Conservation (phyloP, 164 flowering plant genomes). For the Cinnamomum micranthum region DNA sequence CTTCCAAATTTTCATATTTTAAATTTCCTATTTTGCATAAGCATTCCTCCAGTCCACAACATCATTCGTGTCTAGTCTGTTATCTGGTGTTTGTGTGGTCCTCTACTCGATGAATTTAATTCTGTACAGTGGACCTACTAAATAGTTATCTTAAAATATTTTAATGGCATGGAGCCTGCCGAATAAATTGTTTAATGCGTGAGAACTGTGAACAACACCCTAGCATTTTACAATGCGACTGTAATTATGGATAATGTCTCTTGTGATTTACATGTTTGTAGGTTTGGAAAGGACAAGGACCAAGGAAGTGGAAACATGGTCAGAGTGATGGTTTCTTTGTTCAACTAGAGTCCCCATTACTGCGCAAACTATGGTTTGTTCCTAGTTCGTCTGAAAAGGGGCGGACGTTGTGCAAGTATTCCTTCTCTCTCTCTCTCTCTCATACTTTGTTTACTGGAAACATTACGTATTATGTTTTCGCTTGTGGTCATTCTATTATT, state of each 20-base stretch:
- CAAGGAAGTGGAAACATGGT: conserved; percentile 93
- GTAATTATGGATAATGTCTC: not conserved
- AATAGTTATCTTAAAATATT: too few species aligned
- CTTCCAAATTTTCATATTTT: too few species aligned
- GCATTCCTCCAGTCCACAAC: too few species aligned
- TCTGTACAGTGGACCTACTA: too few species aligned
- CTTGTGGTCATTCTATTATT: not conserved
- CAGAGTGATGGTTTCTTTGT: conserved; percentile 88
- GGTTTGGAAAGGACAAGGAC: conserved; percentile 99
- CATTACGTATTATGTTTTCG: not conserved
- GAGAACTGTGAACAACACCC: not conserved
- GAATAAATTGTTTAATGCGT: too few species aligned
- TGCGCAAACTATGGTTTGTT: conserved; percentile 82
- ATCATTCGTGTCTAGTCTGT: too few species aligned
- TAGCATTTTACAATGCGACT: not conserved
- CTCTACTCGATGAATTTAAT: too few species aligned
- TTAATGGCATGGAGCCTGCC: too few species aligned
- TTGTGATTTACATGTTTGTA: conserved; percentile 20
- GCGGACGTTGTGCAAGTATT: conserved; percentile 69
- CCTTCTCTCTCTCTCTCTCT: conserved; percentile 16
- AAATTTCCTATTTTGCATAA: too few species aligned
- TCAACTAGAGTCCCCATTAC: conserved; percentile 70
- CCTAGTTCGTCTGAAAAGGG: conserved; percentile 80
- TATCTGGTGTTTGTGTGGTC: too few species aligned
- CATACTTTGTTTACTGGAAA: not conserved